Conservation (phyloP, 768 basidiomycete genomes). For the Lanmaoa pseudosensibilis region DNA sequence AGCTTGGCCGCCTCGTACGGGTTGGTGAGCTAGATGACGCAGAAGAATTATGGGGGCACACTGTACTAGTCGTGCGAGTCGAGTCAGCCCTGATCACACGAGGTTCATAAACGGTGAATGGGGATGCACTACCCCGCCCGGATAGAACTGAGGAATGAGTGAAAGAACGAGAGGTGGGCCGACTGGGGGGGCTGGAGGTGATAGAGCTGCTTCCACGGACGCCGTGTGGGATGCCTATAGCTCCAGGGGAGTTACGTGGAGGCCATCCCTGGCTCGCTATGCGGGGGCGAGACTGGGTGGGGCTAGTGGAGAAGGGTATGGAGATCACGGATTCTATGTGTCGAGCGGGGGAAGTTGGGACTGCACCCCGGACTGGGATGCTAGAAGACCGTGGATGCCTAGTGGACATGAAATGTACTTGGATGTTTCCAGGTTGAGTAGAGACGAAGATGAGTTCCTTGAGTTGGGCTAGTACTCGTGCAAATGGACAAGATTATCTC, state of each 20-base stretch:
- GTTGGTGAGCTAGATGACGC: slow-evolving; percentile 43
- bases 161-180: slow-evolving; percentile 47
- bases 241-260: slow-evolving; percentile 30
- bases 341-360: slow-evolving; percentile 48
- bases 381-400: slow-evolving; percentile 63
- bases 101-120: slow-evolving; percentile 52
- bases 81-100: slow-evolving; percentile 64
- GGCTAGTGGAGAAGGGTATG: slow-evolving; percentile 49
- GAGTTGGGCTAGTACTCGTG: background rate
- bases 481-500: background rate
- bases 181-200: slow-evolving; percentile 37
- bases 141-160: slow-evolving; percentile 36
- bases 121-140: slow-evolving; percentile 31
- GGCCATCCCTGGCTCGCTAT: slow-evolving; percentile 35
- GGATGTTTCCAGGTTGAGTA: background rate
- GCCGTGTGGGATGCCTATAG: slow-evolving; percentile 40
- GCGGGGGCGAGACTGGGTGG: slow-evolving; percentile 42
- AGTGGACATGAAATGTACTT: slow-evolving; percentile 38
- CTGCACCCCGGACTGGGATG: slow-evolving; percentile 57
- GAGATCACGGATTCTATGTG: slow-evolving; percentile 66
- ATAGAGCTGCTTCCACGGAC: slow-evolving; percentile 35
- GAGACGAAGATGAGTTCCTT: background rate
- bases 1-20: slow-evolving; percentile 49
- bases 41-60: slow-evolving; percentile 41
- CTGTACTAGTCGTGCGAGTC: slow-evolving; percentile 41